A percentile compares a stretch with the other conserved stretches of the same genome.
Evolutionary conservation across 2,329 filamentous ascomycete species (phyloP).

Genomic region (Diaporthe sp.): DNA sequence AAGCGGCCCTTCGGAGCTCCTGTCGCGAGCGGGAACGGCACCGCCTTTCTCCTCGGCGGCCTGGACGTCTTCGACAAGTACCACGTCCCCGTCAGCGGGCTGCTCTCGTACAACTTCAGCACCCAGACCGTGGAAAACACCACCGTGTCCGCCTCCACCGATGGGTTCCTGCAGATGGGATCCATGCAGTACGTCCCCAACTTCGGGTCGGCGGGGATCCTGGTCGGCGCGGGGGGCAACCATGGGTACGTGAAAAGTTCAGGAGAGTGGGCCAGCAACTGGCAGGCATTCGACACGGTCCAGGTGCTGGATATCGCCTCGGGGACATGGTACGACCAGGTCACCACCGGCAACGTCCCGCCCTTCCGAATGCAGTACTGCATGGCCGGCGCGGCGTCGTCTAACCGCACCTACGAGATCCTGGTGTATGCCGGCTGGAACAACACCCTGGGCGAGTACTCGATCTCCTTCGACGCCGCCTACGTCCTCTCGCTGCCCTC

Average conservation of each 20-base stretch:
- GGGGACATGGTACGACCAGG: constrained; percentile 44
- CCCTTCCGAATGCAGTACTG: constrained; percentile 44
- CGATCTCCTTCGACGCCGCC: constrained; percentile 44
- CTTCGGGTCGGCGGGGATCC: constrained; percentile 26
- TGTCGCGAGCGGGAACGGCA: constrained; percentile 29
- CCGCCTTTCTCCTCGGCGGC: constrained; percentile 29
- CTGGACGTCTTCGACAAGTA: constrained; percentile 1
- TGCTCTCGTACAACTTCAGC: constrained; percentile 32
- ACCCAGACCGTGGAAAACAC: constrained; percentile 28
- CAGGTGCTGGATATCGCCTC: constrained; percentile 42
- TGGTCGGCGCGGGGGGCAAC: constrained; percentile 20
- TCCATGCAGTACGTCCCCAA: constrained; percentile 34
- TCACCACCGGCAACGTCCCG: constrained; percentile 42
- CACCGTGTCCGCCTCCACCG: constrained; percentile 6
- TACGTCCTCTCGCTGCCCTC: constrained; percentile 46
- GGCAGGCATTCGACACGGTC: constrained; percentile 34
- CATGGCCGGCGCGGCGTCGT: constrained; percentile 44
- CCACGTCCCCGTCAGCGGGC: constrained; percentile 26
- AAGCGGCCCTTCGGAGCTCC: constrained; percentile 16
- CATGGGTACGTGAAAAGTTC: constrained; percentile 31
- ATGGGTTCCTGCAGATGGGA: constrained; percentile 14
- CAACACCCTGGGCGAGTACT: constrained; percentile 39
- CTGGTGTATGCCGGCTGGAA: constrained; percentile 47
- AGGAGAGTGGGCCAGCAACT: constrained; percentile 1
- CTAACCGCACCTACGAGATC: constrained; percentile 45